Percentiles rank a stretch among this genome's conserved stretches.
Evolutionary conservation across 768 basidiomycete genomes (phyloP).

Genomic region (Amanita exitialis): DNA sequence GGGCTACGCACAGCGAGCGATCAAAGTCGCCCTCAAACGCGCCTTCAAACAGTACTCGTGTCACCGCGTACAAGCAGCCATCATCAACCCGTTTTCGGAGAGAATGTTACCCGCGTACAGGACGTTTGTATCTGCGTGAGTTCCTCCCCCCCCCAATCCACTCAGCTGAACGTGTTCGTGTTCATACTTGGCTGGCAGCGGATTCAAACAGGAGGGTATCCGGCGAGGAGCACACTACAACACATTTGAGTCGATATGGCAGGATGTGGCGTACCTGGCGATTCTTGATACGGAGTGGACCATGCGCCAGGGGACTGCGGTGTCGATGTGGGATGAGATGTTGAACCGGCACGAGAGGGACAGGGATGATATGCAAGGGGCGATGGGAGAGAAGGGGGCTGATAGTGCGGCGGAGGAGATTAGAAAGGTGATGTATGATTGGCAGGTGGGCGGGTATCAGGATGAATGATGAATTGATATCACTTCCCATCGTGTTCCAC

Average conservation of each 20-base stretch:
- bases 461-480: no score
- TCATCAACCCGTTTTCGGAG: slow-evolving; percentile 44
- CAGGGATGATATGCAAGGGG: not conserved
- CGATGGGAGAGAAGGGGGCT: no score
- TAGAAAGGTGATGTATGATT: no score
- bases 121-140: not conserved
- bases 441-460: no score
- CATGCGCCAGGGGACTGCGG: slow-evolving; percentile 15
- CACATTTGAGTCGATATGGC: slow-evolving; percentile 35
- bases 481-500: not conserved
- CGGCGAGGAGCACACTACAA: slow-evolving; percentile 44
- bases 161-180: not conserved
- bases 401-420: no score
- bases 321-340: slow-evolving; percentile 53
- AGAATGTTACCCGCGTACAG: slow-evolving; percentile 13
- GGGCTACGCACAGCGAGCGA: slow-evolving; percentile 37
- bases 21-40: slow-evolving; percentile 31
- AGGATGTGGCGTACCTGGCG: slow-evolving; percentile 49
- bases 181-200: slow-evolving; percentile 19
- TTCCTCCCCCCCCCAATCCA: not conserved
- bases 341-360: slow-evolving; percentile 43
- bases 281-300: slow-evolving; percentile 56
- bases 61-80: slow-evolving; percentile 43
- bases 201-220: slow-evolving; percentile 56
- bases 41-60: slow-evolving; percentile 36